These are phyloP conservation scores for Pichia membranifaciens DNA, from an alignment of 805 yeast genomes.

Conservation along the genomic window DNA sequence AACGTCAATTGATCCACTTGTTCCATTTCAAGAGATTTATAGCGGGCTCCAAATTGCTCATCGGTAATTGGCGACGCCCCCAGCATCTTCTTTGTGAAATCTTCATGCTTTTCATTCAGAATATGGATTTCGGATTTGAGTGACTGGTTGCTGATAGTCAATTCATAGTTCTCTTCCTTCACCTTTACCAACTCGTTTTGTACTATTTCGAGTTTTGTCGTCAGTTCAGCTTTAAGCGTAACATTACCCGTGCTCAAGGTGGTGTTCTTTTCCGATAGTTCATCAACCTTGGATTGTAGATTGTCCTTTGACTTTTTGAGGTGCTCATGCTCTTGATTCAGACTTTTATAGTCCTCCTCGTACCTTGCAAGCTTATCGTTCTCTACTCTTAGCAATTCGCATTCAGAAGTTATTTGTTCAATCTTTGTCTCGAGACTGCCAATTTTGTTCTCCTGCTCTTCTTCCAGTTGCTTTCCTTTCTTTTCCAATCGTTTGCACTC, in stretches of 20 bases:
- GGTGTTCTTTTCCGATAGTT: background rate
- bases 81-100: background rate
- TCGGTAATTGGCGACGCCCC: slow-evolving; percentile 1
- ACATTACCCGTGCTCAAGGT: background rate
- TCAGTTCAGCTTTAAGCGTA: background rate
- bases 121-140: background rate
- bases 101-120: background rate
- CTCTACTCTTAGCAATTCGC: background rate
- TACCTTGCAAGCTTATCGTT: background rate
- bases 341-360: background rate
- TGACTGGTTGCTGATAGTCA: slow-evolving; percentile 2
- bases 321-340: background rate
- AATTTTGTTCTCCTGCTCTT: background rate
- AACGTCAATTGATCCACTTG: slow-evolving; percentile 12
- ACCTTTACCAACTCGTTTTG: background rate
- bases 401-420: background rate
- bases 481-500: background rate
- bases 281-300: background rate
- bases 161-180: background rate
- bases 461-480: background rate
- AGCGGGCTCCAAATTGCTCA: slow-evolving; percentile 6
- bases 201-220: background rate
- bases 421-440: background rate
- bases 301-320: background rate
- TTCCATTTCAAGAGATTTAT: slow-evolving; percentile 9